Percentiles rank a stretch among this genome's conserved stretches.
phyloP scores from a whole-genome alignment of 1,284 basidiomycete species.

The Grifola frondosa region DNA sequence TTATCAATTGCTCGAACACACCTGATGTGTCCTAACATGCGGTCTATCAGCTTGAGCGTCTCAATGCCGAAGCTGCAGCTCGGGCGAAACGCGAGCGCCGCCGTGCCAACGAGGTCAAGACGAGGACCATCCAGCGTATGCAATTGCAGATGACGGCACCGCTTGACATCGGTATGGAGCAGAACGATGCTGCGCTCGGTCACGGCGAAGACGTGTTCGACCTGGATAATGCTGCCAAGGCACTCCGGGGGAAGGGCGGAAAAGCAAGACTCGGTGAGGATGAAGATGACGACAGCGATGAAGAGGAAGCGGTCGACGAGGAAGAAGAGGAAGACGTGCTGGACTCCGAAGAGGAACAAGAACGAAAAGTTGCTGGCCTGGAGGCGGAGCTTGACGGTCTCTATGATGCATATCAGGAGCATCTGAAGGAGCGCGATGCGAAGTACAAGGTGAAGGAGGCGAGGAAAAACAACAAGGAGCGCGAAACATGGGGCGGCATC shows the following conservation, averaged over 20 bases:
- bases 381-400: conserved; percentile 87
- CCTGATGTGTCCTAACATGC: not conserved
- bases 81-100: conserved; percentile 83
- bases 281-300: conserved; percentile 43
- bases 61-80: conserved; percentile 77
- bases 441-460: conserved; percentile 90
- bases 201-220: conserved; percentile 89
- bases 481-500: conserved; percentile 81
- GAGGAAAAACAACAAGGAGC: conserved; percentile 71
- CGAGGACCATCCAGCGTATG: conserved; percentile 89
- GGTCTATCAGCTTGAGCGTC: conserved; percentile 70
- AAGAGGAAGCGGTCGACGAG: conserved; percentile 37
- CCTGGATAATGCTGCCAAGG: conserved; percentile 63
- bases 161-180: conserved; percentile 92
- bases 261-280: conserved; percentile 50
- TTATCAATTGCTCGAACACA: not conserved
- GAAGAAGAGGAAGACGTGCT: conserved; percentile 51
- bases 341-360: conserved; percentile 72
- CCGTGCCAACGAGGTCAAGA: conserved; percentile 87
- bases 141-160: conserved; percentile 98
- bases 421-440: conserved; percentile 82
- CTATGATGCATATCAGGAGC: conserved; percentile 86
- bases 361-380: conserved; percentile 61
- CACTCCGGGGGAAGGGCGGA: conserved; percentile 44
- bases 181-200: conserved; percentile 69